Evolutionary conservation across 2,329 filamentous ascomycete species (phyloP), one percentile per base, ranked within the genome.

Genomic region (Cladobotryum protrusum): DNA sequence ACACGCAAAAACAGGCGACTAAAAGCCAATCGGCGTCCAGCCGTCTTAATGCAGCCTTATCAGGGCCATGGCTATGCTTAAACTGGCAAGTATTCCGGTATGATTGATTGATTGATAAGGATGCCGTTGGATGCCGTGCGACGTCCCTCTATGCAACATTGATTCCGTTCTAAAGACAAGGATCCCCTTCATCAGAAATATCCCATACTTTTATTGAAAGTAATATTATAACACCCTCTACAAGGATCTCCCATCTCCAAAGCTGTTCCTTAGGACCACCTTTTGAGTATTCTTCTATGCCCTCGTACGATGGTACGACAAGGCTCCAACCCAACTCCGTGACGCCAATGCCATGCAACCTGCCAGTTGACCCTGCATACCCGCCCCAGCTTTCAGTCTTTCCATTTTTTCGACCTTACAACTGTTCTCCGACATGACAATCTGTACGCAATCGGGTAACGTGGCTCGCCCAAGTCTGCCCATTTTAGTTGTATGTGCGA

Each of bases 401-500:
- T 55, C 54, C 51, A 49, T 46, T 54, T 52, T 50, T 52, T 43
- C 51, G 45, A 18, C 50, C 47, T 54, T 40, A 37, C 43, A 43
- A 20, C 51, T 41, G 35, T 45, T 19, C 49, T 37, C n/a, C 35
- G 12, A 37, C 20, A 39, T 43, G 39, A 20, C 29, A 35, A 17
- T 40, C 36, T 51, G n/a, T 35, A 24, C 41, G 20, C 49, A 44
- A 15, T 33, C 36, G 32, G 57, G 53, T 59, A 59, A 55, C 56
- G 54, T 50, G 52, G 58, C 54, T 55, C 59, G 57, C 55, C n/a
- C 55, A 59, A 49, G 52, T 56, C 57, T 53, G 55, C 51, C 33
- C 19, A 58, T 50, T 56, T 51, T 63, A 71, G 64, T 71, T 95
- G 77, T 99, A 99, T 52, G 91, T 95, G 69, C 93, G 86, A 54